Evolutionary conservation across 495 filamentous ascomycete genomes (phyloP).

Genomic region (Penicillium antarcticum): DNA sequence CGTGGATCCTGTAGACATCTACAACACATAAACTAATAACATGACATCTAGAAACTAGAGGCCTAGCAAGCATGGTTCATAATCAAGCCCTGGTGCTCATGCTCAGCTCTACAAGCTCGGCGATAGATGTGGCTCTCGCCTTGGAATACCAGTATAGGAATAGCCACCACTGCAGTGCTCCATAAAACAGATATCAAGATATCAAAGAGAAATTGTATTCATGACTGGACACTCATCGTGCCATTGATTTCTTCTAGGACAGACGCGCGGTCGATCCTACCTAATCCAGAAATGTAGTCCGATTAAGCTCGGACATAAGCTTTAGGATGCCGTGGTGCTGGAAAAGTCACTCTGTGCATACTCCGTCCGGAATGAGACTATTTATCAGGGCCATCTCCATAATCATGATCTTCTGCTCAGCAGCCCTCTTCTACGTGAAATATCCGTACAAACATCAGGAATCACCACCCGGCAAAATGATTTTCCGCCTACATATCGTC

Average conservation of each 20-base stretch:
- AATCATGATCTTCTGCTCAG: background rate
- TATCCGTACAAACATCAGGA: background rate
- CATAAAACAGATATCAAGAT: too few relatives aligned
- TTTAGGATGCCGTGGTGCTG: background rate
- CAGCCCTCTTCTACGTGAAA: background rate
- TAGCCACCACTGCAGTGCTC: too few relatives aligned
- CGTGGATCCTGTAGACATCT: too few relatives aligned
- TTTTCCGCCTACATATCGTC: slow-evolving; percentile 11
- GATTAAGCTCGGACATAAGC: slow-evolving; percentile 5
- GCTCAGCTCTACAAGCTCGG: too few relatives aligned
- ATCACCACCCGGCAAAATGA: background rate
- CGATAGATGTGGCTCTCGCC: too few relatives aligned
- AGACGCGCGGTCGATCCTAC: background rate
- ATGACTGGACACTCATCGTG: too few relatives aligned
- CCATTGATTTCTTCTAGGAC: background rate
- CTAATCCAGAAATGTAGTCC: background rate
- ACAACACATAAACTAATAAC: too few relatives aligned
- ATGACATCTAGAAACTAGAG: too few relatives aligned
- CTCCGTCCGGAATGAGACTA: background rate
- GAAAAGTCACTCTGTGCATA: background rate
- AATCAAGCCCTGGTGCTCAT: too few relatives aligned
- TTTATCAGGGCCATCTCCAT: background rate
- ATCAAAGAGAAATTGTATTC: too few relatives aligned
- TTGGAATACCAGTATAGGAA: too few relatives aligned
- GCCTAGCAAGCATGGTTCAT: too few relatives aligned